phyloP scores from a whole-genome alignment of 192 early-diverging fungal genomes.

The Kappamyces sp. region DNA sequence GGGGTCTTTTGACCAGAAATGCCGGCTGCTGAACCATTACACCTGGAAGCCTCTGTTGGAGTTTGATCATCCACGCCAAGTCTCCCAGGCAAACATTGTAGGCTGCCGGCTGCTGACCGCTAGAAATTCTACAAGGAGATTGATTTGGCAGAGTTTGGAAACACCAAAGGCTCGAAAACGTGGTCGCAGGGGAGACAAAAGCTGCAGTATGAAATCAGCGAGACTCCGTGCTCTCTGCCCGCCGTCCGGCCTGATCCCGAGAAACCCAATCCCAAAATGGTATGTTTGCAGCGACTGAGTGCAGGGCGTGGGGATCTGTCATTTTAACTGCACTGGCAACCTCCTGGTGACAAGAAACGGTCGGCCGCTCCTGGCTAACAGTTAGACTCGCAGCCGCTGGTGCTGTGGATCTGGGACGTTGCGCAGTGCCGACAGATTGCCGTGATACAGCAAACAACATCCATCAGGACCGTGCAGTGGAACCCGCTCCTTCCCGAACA shows the following conservation, averaged over 20 bases:
- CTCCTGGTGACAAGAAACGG: conserved; percentile 64
- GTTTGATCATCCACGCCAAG: conserved; percentile 47
- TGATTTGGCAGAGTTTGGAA: conserved; percentile 14
- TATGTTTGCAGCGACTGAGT: too few species aligned
- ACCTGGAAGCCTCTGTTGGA: conserved; percentile 64
- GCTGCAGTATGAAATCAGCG: conserved; percentile 39
- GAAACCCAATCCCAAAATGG: conserved; percentile 62
- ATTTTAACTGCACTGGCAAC: conserved; percentile 58
- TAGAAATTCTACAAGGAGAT: conserved; percentile 31
- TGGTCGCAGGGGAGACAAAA: conserved; percentile 24
- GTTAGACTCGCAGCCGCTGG: conserved; percentile 67
- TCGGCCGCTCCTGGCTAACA: conserved; percentile 16
- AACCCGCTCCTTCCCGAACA: conserved; percentile 53
- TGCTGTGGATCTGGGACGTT: conserved; percentile 73
- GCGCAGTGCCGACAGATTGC: conserved; percentile 32
- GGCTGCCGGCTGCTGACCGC: not conserved
- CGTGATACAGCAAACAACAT: conserved; percentile 52
- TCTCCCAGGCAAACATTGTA: conserved; percentile 30
- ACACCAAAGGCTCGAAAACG: conserved; percentile 13
- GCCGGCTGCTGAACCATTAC: conserved; percentile 65
- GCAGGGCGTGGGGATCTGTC: conserved; percentile 55
- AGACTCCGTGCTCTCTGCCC: conserved; percentile 53
- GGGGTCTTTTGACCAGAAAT: conserved; percentile 82
- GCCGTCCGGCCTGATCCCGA: conserved; percentile 53
- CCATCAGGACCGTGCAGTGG: conserved; percentile 58